These are phyloP conservation scores for Cylindrotheca fusiformis DNA, from an alignment of 108 stramenopile genomes.

Conservation along the genomic window DNA sequence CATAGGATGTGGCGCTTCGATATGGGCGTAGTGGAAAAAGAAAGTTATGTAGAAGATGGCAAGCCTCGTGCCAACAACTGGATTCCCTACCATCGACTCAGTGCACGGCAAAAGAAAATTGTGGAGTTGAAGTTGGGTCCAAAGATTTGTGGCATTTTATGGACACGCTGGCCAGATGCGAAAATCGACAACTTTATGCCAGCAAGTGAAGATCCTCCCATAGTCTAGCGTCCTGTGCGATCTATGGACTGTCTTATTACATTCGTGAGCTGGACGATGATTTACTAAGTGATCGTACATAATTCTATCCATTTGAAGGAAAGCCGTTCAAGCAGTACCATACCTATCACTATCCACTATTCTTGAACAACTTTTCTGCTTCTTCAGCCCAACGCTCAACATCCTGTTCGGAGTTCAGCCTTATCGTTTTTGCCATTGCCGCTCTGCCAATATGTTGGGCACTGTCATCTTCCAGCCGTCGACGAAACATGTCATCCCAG, in stretches of 20 bases:
- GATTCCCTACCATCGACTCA: constrained; percentile 66
- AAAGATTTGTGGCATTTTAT: constrained; percentile 56
- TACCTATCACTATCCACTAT: constrained; percentile 8
- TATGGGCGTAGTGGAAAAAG: constrained; percentile 17
- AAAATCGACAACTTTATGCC: constrained; percentile 52
- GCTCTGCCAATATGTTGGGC: constrained; percentile 31
- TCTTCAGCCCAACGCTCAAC: constrained; percentile 22
- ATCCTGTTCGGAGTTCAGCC: constrained; percentile 37
- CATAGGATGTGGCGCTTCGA: constrained; percentile 67
- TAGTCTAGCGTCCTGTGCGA: neutral
- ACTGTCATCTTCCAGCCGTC: constrained; percentile 36
- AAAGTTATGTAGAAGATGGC: neutral
- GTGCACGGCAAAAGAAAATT: constrained; percentile 38
- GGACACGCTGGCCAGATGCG: constrained; percentile 70
- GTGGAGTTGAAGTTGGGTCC: constrained; percentile 72
- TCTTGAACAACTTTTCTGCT: constrained; percentile 17
- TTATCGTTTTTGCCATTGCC: constrained; percentile 36
- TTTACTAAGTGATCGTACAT: too few species aligned
- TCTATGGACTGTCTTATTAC: too few species aligned
- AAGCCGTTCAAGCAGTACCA: neutral
- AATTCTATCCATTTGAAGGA: too few species aligned
- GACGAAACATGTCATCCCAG: constrained; percentile 57
- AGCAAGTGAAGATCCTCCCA: neutral
- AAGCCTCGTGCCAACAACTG: constrained; percentile 26
- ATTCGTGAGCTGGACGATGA: too few species aligned